phyloP scores from a whole-genome alignment of 441 rosid species.

The Omphalea diandra region DNA sequence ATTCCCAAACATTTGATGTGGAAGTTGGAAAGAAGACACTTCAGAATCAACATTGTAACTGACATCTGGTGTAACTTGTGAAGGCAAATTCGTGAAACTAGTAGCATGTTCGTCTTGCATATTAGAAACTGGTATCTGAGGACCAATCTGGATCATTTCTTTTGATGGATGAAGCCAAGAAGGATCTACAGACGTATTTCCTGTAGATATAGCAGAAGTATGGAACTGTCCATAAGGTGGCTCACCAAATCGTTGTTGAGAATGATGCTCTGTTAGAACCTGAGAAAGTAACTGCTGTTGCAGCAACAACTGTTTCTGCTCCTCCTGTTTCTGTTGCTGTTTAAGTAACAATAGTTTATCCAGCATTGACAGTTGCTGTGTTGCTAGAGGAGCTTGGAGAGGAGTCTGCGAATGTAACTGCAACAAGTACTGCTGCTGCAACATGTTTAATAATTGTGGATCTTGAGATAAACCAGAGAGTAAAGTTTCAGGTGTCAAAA shows the following conservation, averaged over 20 bases:
- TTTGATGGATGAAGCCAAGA: constrained; percentile 50
- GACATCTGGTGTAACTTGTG: constrained; percentile 39
- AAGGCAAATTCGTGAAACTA: constrained; percentile 44
- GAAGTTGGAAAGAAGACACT: constrained; percentile 45
- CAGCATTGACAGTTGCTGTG: constrained; percentile 68
- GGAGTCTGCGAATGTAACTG: constrained; percentile 71
- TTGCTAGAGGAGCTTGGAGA: constrained; percentile 47
- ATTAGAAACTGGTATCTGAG: constrained; percentile 47
- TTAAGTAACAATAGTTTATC: constrained; percentile 73
- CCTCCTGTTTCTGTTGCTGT: constrained; percentile 91
- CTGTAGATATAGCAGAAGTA: constrained; percentile 44
- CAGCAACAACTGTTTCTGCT: constrained; percentile 77
- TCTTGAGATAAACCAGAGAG: constrained; percentile 66
- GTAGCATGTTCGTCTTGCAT: constrained; percentile 44
- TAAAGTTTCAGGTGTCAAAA: constrained; percentile 49
- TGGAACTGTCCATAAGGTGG: constrained; percentile 55
- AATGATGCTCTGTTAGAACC: constrained; percentile 71
- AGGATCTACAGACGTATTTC: constrained; percentile 52
- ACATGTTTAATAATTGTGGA: constrained; percentile 58
- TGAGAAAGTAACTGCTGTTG: constrained; percentile 85
- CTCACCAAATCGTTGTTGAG: constrained; percentile 55
- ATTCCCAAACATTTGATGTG: constrained; percentile 56
- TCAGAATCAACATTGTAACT: constrained; percentile 42
- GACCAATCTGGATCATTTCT: constrained; percentile 52
- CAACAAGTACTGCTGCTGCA: constrained; percentile 82